Conservation (phyloP, 2,329 filamentous ascomycete genomes). For the Ceratocystis albifundus region DNA sequence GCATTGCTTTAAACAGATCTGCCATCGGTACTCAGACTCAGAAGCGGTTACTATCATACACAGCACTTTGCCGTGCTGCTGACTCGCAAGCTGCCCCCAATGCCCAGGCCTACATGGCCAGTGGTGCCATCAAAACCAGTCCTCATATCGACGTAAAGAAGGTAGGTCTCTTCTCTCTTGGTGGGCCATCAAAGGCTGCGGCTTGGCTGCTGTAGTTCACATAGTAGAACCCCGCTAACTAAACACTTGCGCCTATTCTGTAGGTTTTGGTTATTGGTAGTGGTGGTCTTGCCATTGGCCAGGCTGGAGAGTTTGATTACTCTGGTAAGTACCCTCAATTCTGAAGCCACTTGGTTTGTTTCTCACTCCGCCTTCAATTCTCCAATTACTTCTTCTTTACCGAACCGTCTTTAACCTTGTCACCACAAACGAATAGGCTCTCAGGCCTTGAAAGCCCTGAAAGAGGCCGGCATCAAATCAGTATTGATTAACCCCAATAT, state of each 20-base stretch:
- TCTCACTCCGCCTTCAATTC: background rate
- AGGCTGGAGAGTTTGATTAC: slow-evolving; percentile 97
- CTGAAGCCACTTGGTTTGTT: background rate
- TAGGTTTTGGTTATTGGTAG: slow-evolving; percentile 81
- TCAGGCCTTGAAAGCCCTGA: slow-evolving; percentile 91
- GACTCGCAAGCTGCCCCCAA: slow-evolving; percentile 60
- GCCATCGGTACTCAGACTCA: slow-evolving; percentile 26
- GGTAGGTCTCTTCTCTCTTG: slow-evolving; percentile 25
- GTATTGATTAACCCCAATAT: slow-evolving; percentile 98
- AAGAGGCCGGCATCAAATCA: slow-evolving; percentile 83
- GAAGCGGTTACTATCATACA: slow-evolving; percentile 41
- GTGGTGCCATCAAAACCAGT: slow-evolving; percentile 69
- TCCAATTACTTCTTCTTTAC: background rate
- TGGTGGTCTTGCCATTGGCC: slow-evolving; percentile 90
- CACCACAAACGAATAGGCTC: slow-evolving; percentile 49
- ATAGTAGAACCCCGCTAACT: background rate
- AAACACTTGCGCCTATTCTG: background rate
- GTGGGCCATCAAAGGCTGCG: background rate
- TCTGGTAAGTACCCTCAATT: slow-evolving; percentile 56
- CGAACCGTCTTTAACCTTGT: slow-evolving; percentile 22
- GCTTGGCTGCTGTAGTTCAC: background rate
- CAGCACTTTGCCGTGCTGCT: slow-evolving; percentile 34
- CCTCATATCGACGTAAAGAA: slow-evolving; percentile 87
- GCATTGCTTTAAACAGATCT: slow-evolving; percentile 17
- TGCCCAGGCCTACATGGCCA: slow-evolving; percentile 77